Percentiles rank a stretch among this genome's conserved stretches.
These are phyloP conservation scores for Lactifluus volemus DNA, from an alignment of 768 basidiomycete species.

Conservation along the genomic window DNA sequence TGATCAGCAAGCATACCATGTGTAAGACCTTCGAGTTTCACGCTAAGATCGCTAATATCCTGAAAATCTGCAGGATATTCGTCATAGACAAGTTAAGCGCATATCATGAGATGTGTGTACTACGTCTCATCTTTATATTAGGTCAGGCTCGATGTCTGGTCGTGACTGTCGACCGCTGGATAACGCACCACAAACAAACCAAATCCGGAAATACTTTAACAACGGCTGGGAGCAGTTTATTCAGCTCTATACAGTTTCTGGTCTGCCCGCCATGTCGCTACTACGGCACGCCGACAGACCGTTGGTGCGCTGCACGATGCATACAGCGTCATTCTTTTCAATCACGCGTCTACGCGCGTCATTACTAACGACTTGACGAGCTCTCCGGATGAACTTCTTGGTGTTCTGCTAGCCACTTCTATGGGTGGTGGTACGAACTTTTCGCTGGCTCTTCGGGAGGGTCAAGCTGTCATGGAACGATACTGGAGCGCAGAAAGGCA, in stretches of 20 bases:
- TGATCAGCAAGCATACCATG: conserved; percentile 38
- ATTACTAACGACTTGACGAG: conserved; percentile 40
- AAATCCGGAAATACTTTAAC: conserved; percentile 30
- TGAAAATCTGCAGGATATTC: conserved; percentile 31
- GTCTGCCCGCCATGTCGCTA: conserved; percentile 38
- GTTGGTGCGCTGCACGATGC: conserved; percentile 37
- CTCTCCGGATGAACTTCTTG: conserved; percentile 37
- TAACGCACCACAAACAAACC: conserved; percentile 33
- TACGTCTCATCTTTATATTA: conserved; percentile 21
- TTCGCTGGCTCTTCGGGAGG: conserved; percentile 30
- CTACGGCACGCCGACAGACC: conserved; percentile 20
- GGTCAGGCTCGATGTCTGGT: conserved; percentile 43
- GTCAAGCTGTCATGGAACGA: conserved; percentile 33
- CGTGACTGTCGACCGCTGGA: conserved; percentile 37
- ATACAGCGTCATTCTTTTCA: conserved; percentile 48
- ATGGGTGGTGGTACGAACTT: conserved; percentile 39
- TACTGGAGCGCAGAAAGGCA: conserved; percentile 47
- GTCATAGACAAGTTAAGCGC: conserved; percentile 43
- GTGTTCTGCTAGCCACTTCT: conserved; percentile 28
- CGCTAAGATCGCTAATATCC: background rate
- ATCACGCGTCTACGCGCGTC: conserved; percentile 20
- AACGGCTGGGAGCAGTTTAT: conserved; percentile 54
- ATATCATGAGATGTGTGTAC: background rate
- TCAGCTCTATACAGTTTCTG: conserved; percentile 48
- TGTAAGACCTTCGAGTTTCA: conserved; percentile 13